Percentiles rank a stretch among this genome's conserved stretches.
These are phyloP conservation scores for Ustilago cynodontis DNA, from an alignment of 1,284 basidiomycete species.

Conservation along the genomic window DNA sequence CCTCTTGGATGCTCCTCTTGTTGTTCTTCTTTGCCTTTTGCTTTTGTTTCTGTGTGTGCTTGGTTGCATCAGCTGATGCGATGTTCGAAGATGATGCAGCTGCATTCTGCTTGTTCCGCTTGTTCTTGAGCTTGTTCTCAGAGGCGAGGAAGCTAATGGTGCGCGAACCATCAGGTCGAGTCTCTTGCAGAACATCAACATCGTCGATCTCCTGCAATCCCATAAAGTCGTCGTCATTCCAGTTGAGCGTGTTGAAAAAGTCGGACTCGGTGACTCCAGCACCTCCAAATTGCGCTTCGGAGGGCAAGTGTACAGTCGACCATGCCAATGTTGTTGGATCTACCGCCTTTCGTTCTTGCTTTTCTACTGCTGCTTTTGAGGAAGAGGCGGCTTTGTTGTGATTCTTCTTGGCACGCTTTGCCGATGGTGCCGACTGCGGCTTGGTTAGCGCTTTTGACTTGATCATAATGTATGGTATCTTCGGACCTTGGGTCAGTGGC, in stretches of 20 bases:
- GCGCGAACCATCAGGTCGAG: conserved; percentile 46
- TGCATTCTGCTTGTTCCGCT: conserved; percentile 23
- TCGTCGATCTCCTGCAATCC: conserved; percentile 66
- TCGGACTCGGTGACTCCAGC: conserved; percentile 53
- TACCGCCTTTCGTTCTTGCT: conserved; percentile 31
- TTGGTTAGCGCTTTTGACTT: conserved; percentile 11
- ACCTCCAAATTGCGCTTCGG: conserved; percentile 46
- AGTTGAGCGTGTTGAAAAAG: conserved; percentile 46
- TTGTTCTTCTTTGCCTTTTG: conserved; percentile 20
- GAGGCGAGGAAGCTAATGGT: conserved; percentile 50
- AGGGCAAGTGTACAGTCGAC: conserved; percentile 51
- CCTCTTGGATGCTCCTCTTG: conserved; percentile 36
- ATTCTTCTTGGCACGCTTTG: conserved; percentile 15
- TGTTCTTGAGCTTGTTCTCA: conserved; percentile 42
- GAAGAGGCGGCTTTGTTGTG: conserved; percentile 15
- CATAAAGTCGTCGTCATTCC: conserved; percentile 65
- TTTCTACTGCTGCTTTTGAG: conserved; percentile 5
- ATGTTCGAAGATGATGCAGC: conserved; percentile 15
- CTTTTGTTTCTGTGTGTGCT: conserved; percentile 1
- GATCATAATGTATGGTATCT: conserved; percentile 25
- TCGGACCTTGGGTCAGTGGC: not conserved
- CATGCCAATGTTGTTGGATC: conserved; percentile 45
- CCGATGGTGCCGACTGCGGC: not conserved
- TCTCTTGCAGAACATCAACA: conserved; percentile 58
- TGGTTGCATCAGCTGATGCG: not conserved